Base-by-base conservation (phyloP, 148 eudicot species). In the Cornus suecica region DNA sequence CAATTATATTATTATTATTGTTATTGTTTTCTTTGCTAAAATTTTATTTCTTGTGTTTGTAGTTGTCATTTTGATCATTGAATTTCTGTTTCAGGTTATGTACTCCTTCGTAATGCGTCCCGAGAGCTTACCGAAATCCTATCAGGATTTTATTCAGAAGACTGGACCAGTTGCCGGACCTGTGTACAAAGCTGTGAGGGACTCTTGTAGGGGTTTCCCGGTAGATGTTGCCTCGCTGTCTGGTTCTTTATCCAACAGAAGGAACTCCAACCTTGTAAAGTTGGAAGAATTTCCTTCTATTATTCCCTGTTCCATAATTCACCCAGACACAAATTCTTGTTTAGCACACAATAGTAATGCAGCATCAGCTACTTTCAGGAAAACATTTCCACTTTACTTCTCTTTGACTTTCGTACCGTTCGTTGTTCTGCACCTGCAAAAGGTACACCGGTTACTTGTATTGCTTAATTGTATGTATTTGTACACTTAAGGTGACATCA, bases 41-140 rank as follows among this genome's bases (percentile, higher is more conserved):
- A 5, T 1, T 58, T 58, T 0, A 5, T 30, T 23, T 15, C 10
- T 24, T 54, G 15, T 16, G 15, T 48, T 13, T 13, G 18, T 48
- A 48, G 5, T 51, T 0, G 15, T 16, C 15, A 30, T 32, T 14
- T 34, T 32, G 54, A 65, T 79, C 68, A 78, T 73, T 48, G 56
- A 52, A 74, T 24, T 60, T 70, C 45, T 52, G 77, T 66, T 74
- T 28, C 91, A 95, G 99, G 89, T 95, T 70, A 95, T 95, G 99
- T 95, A 95, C 87, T 86, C 97, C 74, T 95, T 95, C 78, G 87
- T 95, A 58, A 95, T 95, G 99, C 96, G 90, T 67, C 99, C 99
- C 61, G 97, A 95, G 88, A 95, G 94, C 90, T 88, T 95, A 80
- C 99, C 99, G 75, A 95, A 91, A 85, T 85, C 97, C 72, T 95